A percentile compares a stretch with the other conserved stretches of the same genome.
phyloP scores from a whole-genome alignment of 768 basidiomycete genomes.

The Trametes punicea region DNA sequence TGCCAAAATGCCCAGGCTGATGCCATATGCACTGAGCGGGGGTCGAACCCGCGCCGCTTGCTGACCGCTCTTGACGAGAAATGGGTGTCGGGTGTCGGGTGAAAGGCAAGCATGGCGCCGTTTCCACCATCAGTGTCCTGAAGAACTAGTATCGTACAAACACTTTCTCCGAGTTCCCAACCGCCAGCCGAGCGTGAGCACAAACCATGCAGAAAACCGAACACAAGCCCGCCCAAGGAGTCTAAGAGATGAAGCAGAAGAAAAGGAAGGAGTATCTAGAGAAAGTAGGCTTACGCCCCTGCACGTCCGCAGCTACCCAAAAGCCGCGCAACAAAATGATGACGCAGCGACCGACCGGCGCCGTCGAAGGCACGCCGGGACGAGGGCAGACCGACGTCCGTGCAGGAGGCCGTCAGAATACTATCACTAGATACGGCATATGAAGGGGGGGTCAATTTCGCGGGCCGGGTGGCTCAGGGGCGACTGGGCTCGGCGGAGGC shows the following conservation, averaged over 20 bases:
- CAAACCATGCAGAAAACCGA: neutral
- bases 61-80: neutral
- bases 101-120: slow-evolving; percentile 26
- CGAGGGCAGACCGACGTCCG: neutral
- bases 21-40: slow-evolving; percentile 20
- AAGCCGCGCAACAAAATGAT: too few relatives aligned
- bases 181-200: neutral
- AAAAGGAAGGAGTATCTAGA: neutral
- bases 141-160: neutral
- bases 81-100: too few relatives aligned
- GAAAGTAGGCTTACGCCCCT: slow-evolving; percentile 4
- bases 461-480: too few relatives aligned
- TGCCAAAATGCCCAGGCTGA: too few relatives aligned
- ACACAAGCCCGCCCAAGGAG: neutral
- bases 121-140: slow-evolving; percentile 25
- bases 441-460: neutral
- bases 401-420: slow-evolving; percentile 3
- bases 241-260: neutral
- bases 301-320: neutral
- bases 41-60: slow-evolving; percentile 25
- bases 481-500: neutral
- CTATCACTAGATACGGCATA: slow-evolving; percentile 6
- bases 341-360: too few relatives aligned
- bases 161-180: neutral
- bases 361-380: too few relatives aligned